Conservation (phyloP, 306 rosid genomes). For the Cucurbita maxima region DNA sequence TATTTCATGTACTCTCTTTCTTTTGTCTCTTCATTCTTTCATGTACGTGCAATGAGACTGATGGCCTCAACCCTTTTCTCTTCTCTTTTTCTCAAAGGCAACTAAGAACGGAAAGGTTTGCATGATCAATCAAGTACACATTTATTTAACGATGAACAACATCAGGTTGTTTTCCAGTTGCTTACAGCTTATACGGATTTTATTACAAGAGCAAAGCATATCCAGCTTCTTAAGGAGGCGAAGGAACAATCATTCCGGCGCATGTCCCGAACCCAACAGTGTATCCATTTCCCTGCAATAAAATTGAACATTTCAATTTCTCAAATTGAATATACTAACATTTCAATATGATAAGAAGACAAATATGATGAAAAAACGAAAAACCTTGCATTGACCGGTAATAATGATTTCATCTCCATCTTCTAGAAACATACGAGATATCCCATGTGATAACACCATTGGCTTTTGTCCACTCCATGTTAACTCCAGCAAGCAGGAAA, state of each 20-base stretch:
- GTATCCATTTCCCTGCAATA: slow-evolving; percentile 67
- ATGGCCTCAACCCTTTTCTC: neutral
- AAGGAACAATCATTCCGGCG: slow-evolving; percentile 60
- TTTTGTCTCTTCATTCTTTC: neutral
- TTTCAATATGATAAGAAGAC: neutral
- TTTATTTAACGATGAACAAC: neutral
- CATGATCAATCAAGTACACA: neutral
- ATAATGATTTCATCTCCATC: slow-evolving; percentile 89
- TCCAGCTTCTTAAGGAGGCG: slow-evolving; percentile 22
- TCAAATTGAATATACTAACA: too few relatives aligned
- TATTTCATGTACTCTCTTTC: neutral
- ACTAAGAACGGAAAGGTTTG: neutral
- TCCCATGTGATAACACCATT: slow-evolving; percentile 37
- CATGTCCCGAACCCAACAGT: slow-evolving; percentile 75
- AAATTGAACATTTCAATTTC: neutral
- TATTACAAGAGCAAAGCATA: neutral
- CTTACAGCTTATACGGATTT: neutral
- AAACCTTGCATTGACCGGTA: slow-evolving; percentile 73
- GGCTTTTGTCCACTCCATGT: slow-evolving; percentile 83
- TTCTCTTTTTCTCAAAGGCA: neutral
- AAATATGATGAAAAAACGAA: neutral
- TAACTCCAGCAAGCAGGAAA: slow-evolving; percentile 80
- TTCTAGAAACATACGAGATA: slow-evolving; percentile 61
- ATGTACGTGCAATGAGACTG: slow-evolving; percentile 1
- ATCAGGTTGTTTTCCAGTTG: neutral